Evolutionary conservation across 108 stramenopile genomes (phyloP), one percentile per base, ranked within the genome.

Genomic region (Cyclotella cryptica): DNA sequence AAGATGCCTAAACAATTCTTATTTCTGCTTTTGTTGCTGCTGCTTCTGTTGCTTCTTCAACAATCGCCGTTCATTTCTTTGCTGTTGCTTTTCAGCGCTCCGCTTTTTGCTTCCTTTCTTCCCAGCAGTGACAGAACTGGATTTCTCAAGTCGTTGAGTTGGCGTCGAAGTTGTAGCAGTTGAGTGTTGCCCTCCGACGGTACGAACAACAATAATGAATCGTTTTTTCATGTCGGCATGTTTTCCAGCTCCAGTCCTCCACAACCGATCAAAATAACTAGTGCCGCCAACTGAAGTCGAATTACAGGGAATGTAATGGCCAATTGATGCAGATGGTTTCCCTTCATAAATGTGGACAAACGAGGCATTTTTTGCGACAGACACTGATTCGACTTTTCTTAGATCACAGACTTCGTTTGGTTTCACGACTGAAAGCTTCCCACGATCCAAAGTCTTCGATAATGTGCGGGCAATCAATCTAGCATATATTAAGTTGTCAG

Each of bases 201-300:
- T 80, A 13, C 77, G 68, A 43, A 85, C 73, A 45, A 40, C 74
- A 77, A 90, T 75, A 15, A 88, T 75, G 69, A 77, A 88, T 35
- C 90, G 81, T 43, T 80, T 86, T n/a, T 61, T 86, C 74, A 66
- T 61, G 46, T 93, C 88, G 12, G 94, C 89, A 70, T 95, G 90
- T 18, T 77, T 78, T 27, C 94, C 92, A 55, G 87, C 94, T 17
- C 92, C 92, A 49, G 87, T 89, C 74, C 87, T 77, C 94, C 94
- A 95, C 24, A 95, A 75, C 18, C 92, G 86, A 75, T 95, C 94
- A 84, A 95, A 95, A 80, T 92, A 95, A 71, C 88, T 93, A 14
- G 80, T 51, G 42, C 94, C 94, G 28, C 74, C 67, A 27, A 52
- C 45, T 14, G 26, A 39, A 27, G 27, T 44, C 29, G n/a, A 18